These are phyloP conservation scores for Cymbomonas tetramitiformis DNA, from an alignment of 139 green algal species.

Conservation along the genomic window DNA sequence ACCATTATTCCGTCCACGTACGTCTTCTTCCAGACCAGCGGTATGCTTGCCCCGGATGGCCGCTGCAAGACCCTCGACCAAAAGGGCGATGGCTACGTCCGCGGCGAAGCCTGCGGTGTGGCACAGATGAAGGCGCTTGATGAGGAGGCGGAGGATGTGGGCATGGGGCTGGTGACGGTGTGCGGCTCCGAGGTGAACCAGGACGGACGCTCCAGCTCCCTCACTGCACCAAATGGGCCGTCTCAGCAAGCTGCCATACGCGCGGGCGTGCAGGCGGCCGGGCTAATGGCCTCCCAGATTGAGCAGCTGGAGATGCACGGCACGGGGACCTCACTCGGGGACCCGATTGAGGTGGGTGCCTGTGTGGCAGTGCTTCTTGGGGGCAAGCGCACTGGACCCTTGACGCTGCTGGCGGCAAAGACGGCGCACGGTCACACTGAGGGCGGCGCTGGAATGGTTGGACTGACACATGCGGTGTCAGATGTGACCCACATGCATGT, in stretches of 20 bases:
- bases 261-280: conserved; percentile 31
- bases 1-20: conserved; percentile 7
- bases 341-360: conserved; percentile 75
- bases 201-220: conserved; percentile 9
- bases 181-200: not conserved
- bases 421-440: no score
- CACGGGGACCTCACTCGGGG: conserved; percentile 62
- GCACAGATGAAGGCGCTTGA: no score
- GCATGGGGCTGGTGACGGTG: not conserved
- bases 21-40: conserved; percentile 10
- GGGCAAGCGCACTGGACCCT: no score
- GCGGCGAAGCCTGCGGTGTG: not conserved
- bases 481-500: no score
- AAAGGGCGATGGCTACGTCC: conserved; percentile 53
- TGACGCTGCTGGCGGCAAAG: no score
- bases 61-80: conserved; percentile 72
- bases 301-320: conserved; percentile 55
- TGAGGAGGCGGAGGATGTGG: no score
- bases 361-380: not conserved
- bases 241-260: conserved; percentile 58
- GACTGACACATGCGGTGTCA: no score
- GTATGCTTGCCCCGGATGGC: conserved; percentile 59
- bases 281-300: not conserved
- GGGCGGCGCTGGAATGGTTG: no score
- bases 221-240: conserved; percentile 29